Percentiles rank a stretch among this genome's conserved stretches.
Evolutionary conservation across 2,329 filamentous ascomycete genomes (phyloP).

Genomic region (Anthostomella pinea): DNA sequence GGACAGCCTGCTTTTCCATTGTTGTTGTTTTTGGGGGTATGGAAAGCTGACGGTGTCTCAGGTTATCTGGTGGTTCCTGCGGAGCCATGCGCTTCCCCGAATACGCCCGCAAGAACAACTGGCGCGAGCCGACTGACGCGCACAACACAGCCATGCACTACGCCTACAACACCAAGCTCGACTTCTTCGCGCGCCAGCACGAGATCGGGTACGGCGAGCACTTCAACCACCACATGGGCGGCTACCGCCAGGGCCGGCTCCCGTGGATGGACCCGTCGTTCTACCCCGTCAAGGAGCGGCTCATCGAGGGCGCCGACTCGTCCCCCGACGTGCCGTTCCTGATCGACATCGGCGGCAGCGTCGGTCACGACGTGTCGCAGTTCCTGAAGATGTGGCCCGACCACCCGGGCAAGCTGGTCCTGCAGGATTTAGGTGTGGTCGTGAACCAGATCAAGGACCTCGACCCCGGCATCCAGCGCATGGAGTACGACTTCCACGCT

Average conservation of each 20-base stretch:
- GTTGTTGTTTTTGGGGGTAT: no score
- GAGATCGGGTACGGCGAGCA: constrained; percentile 28
- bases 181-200: constrained; percentile 35
- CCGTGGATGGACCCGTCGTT: constrained; percentile 28
- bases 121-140: constrained; percentile 30
- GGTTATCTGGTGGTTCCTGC: constrained; percentile 7
- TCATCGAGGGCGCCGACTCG: constrained; percentile 27
- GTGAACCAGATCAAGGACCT: constrained; percentile 32
- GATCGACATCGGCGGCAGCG: constrained; percentile 43
- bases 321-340: constrained; percentile 22
- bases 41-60: constrained; percentile 6
- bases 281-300: constrained; percentile 30
- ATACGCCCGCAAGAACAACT: constrained; percentile 28
- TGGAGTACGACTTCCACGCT: constrained; percentile 45
- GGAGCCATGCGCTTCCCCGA: constrained; percentile 27
- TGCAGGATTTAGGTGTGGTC: constrained; percentile 47
- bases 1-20: no score
- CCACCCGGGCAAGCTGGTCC: constrained; percentile 40
- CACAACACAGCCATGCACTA: constrained; percentile 30
- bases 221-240: constrained; percentile 39
- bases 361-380: constrained; percentile 39
- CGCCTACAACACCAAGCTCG: constrained; percentile 33
- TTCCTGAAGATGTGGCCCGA: constrained; percentile 37
- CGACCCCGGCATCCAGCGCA: constrained; percentile 29
- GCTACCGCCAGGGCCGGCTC: constrained; percentile 29